Conservation (phyloP, 306 rosid genomes). For the Crataegus laevigata region DNA sequence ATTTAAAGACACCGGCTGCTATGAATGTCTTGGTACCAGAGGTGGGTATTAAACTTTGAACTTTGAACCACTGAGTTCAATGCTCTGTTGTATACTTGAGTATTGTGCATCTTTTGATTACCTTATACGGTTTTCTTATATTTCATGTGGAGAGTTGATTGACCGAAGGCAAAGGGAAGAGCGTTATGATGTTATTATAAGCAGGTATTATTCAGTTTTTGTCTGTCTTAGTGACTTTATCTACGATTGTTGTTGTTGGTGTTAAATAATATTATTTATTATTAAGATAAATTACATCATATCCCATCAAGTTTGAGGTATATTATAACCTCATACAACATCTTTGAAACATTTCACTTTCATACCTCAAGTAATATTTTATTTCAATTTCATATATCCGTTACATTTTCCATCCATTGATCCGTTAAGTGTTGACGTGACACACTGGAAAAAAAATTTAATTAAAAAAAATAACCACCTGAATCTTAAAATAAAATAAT, state of each 20-base stretch:
- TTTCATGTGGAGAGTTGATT: constrained; percentile 81
- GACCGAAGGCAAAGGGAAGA: constrained; percentile 98
- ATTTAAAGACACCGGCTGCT: constrained; percentile 78
- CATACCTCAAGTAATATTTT: no score
- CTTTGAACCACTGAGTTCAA: background rate
- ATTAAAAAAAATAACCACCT: no score
- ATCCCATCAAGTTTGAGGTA: no score
- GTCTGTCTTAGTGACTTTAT: background rate
- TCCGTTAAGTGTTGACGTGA: no score
- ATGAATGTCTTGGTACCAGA: constrained; percentile 98
- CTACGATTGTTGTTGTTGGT: background rate
- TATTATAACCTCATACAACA: no score
- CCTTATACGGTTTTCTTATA: background rate
- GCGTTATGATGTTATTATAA: constrained; percentile 56
- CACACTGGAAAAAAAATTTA: no score
- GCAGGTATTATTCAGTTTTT: constrained; percentile 32
- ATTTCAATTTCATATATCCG: no score
- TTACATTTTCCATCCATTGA: no score
- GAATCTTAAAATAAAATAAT: no score
- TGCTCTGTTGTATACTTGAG: background rate
- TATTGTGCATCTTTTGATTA: background rate
- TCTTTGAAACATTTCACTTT: no score
- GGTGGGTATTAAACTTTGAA: constrained; percentile 30
- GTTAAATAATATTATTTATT: no score
- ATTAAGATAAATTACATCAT: no score